Base-by-base conservation (phyloP, 179 eudicot species). In the Silene noctiflora region DNA sequence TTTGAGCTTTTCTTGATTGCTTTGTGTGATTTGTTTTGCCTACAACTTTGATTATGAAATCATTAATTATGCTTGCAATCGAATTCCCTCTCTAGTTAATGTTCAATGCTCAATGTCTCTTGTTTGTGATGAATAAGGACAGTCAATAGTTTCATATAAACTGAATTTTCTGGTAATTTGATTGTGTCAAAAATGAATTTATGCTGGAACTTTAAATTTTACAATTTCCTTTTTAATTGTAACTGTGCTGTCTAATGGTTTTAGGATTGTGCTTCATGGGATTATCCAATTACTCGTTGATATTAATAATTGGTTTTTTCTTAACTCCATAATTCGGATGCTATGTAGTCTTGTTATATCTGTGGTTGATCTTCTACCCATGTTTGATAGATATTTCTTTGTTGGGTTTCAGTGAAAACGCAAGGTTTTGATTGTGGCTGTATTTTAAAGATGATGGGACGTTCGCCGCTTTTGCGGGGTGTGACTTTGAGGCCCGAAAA, bases 401-500 rank as follows among this genome's bases (percentile, higher is more conserved):
- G 19, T 10, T 59, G 25, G 60, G 24, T 75, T 3, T 42, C n/a
- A 73, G 72, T 73, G 67, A 79, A 53, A 67, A 14, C 3, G 11
- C 60, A 48, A 82, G 69, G 69, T 76, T 72, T 67, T 46, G 33
- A 66, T 61, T 24, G 77, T 79, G 58, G 77, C 75, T 67, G 72
- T 53, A 46, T 19, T 62, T 72, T 60, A 62, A 81, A 86, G 76
- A 94, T 94, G 97, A 65, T 85, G 77, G 92, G 92, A 72, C 95
- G 95, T 69, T 67, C 91, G 44, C 82, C 85, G 7, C 81, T 87
- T 10, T 67, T 78, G 33, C 79, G 97, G 51, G 25, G 77, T 16
- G 90, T 81, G 66, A 80, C 87, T 76, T 88, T 93, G 77, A 83
- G 97, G 76, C 89, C 95, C 1, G 93, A 89, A 71, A 89, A 86